Evolutionary conservation across 352 stramenopile species (phyloP), one percentile per base, ranked within the genome.

Genomic region (Globisporangium solare): DNA sequence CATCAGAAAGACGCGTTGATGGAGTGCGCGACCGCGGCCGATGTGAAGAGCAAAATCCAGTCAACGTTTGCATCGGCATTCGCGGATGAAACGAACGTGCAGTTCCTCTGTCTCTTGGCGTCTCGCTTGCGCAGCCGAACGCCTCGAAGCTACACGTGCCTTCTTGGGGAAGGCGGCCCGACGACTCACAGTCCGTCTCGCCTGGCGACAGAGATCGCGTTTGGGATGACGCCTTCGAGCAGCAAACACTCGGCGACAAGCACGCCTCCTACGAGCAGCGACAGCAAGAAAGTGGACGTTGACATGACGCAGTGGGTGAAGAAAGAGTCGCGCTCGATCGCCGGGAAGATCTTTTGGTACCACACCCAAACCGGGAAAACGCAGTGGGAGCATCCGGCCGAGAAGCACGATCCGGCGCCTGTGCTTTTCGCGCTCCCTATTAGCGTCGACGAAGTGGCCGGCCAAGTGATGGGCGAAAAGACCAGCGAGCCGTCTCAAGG

Each of bases 261-360:
- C 42, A 37, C 60, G 52, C 37, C 22, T 17, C 42, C 54, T 11
- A 18, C 51, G 22, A 51, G 21, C 20, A 21, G 27, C 27, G 27
- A 35, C 27, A 35, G 66, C 32, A 59, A 68, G 47, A 27, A 62
- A 56, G 62, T 67, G 49, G 68, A 67, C 10, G 78, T 91, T 21
- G 81, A 91, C 71, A 91, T 91, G 81, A 86, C 76, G 13, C 68
- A 91, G 54, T 91, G 81, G 81, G 74, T 87, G 37, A 83, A 81
- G 64, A 86, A 85, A 39, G 78, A 91, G 46, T 91, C 81, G 37
- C 70, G 71, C 15, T 89, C 78, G 32, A 80, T 87, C 22, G 75
- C 78, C 1, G 81, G 81, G 8, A 91, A 91, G 46, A 72, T 86
- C 39, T 91, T 91, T 41, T 91, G 81, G 81, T 89, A 91, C 40